Conservation (phyloP, 805 yeast species). For the Myxozyma neotropica region DNA sequence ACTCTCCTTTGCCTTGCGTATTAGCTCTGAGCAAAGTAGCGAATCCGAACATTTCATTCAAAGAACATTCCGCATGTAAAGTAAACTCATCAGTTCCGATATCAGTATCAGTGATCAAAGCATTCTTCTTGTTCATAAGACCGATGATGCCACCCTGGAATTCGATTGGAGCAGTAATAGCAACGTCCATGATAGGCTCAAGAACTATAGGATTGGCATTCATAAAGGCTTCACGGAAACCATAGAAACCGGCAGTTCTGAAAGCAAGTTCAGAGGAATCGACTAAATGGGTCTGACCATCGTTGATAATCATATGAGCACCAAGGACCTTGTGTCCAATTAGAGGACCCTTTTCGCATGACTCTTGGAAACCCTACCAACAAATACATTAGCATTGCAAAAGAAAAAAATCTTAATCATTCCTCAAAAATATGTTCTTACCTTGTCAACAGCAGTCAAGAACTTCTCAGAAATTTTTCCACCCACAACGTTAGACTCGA, state of each 20-base stretch:
- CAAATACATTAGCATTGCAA: too few relatives aligned
- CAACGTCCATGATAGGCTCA: constrained; percentile 95
- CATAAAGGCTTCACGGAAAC: constrained; percentile 88
- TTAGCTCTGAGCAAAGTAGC: constrained; percentile 94
- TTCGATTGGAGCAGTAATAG: constrained; percentile 92
- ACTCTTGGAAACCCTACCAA: constrained; percentile 94
- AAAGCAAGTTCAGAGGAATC: constrained; percentile 96
- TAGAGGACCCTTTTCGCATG: constrained; percentile 93
- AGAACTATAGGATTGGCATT: constrained; percentile 82
- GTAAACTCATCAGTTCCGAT: constrained; percentile 94
- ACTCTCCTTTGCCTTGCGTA: constrained; percentile 99
- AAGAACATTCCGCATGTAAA: constrained; percentile 91
- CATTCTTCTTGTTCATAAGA: constrained; percentile 85
- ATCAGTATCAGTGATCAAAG: constrained; percentile 91
- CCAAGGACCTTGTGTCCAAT: constrained; percentile 94
- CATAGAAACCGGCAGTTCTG: constrained; percentile 87
- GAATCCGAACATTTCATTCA: constrained; percentile 94
- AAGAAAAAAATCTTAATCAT: background rate
- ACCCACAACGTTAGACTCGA: constrained; percentile 88
- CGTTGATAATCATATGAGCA: constrained; percentile 88
- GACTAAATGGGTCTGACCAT: constrained; percentile 96
- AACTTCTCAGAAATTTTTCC: constrained; percentile 96
- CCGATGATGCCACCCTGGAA: constrained; percentile 95
- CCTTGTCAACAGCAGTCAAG: constrained; percentile 77
- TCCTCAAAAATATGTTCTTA: background rate